A percentile compares a stretch with the other conserved stretches of the same genome.
phyloP scores from a whole-genome alignment of 2,329 filamentous ascomycete species.

The Emmonsiellopsis sp. region DNA sequence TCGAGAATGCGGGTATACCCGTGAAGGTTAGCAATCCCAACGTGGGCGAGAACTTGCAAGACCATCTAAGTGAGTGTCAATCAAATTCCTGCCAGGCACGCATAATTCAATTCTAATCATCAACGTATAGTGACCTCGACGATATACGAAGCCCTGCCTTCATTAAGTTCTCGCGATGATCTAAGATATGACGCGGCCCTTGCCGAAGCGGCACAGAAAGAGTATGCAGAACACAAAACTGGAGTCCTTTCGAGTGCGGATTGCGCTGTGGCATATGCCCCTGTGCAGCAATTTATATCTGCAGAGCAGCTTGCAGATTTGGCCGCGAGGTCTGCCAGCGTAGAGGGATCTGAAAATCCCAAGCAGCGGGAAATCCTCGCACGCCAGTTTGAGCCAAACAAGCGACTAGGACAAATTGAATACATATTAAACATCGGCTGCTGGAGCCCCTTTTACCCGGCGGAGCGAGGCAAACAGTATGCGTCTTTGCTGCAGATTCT shows the following conservation, averaged over 20 bases:
- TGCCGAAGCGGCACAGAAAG: background rate
- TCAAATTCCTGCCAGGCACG: constrained; percentile 14
- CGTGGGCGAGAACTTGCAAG: constrained; percentile 43
- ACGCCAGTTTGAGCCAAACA: background rate
- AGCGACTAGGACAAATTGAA: background rate
- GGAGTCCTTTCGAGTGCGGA: background rate
- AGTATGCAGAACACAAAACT: background rate
- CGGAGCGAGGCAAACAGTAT: constrained; percentile 33
- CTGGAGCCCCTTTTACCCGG: constrained; percentile 33
- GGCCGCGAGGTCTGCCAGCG: background rate
- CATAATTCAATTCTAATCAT: constrained; percentile 16
- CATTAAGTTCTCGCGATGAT: background rate
- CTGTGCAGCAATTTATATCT: background rate
- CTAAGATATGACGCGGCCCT: background rate
- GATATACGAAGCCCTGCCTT: background rate
- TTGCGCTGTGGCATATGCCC: background rate
- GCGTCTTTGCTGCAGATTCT: constrained; percentile 42
- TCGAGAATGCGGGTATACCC: constrained; percentile 34
- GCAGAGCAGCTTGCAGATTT: background rate
- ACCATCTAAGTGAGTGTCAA: constrained; percentile 26
- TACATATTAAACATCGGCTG: constrained; percentile 24
- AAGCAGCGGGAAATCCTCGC: background rate
- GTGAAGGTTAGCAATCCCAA: constrained; percentile 34
- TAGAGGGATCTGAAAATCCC: background rate
- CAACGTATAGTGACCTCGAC: constrained; percentile 14